Percentiles rank a stretch among this genome's conserved stretches.
Evolutionary conservation across 805 yeast species (phyloP).

Genomic region (Metschnikowia peoriensis): DNA sequence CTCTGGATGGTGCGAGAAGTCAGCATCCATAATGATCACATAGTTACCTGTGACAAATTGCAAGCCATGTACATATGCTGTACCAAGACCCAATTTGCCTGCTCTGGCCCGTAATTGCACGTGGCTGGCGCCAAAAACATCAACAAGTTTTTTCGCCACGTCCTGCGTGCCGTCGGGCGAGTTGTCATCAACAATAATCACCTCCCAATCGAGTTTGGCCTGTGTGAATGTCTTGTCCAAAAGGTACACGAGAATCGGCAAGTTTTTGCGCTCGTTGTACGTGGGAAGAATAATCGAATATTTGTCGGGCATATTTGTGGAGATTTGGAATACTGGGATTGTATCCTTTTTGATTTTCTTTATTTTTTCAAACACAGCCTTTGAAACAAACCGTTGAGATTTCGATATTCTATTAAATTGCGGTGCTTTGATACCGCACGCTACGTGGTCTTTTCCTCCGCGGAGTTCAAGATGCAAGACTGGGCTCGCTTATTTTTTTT

Average conservation of each 20-base stretch:
- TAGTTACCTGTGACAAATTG: constrained; percentile 69
- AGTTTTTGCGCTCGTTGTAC: constrained; percentile 63
- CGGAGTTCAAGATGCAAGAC: too few relatives aligned
- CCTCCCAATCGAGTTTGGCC: constrained; percentile 66
- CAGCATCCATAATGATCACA: constrained; percentile 83
- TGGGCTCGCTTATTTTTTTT: too few relatives aligned
- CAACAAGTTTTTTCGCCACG: constrained; percentile 58
- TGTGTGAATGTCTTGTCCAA: constrained; percentile 64
- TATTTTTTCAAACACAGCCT: too few relatives aligned
- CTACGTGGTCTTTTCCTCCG: constrained; percentile 8
- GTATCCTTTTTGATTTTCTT: not conserved
- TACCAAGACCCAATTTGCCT: constrained; percentile 76
- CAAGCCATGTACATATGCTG: constrained; percentile 78
- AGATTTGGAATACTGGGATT: not conserved
- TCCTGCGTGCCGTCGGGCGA: constrained; percentile 84
- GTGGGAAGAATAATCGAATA: constrained; percentile 77
- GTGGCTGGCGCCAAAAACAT: constrained; percentile 56
- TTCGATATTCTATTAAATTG: not conserved
- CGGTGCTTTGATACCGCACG: not conserved
- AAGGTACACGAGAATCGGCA: constrained; percentile 68
- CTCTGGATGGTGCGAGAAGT: constrained; percentile 78
- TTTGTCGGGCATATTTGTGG: constrained; percentile 37
- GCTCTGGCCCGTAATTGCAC: constrained; percentile 68
- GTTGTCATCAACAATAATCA: constrained; percentile 72
- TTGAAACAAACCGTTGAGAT: too few relatives aligned